Evolutionary conservation across 768 basidiomycete species (phyloP), one percentile per base, ranked within the genome.

Genomic region (Russula sp.): DNA sequence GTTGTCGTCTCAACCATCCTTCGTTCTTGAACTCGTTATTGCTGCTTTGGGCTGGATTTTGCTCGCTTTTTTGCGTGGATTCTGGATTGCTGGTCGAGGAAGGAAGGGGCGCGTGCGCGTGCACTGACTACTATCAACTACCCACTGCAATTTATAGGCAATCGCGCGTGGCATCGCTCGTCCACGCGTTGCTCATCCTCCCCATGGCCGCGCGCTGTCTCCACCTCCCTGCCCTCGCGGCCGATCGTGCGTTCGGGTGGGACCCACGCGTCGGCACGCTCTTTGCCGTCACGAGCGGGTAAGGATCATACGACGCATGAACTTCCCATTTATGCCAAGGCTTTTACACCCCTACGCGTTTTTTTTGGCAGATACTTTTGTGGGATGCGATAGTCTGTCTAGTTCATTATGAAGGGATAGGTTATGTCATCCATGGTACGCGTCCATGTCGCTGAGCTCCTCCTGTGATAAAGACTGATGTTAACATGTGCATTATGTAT

Each of bases 341-440:
- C n/a, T 16, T 44, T 42, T 16, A 36, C 48, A 48, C 30, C 26
- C 38, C 28, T 52, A 22, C 13, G 57, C 34, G 44, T n/a, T 22
- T n/a, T 22, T 28, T 28, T 51, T 20, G 24, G 3, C 69, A 89
- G 86, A 6, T 88, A 88, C 71, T 96, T 73, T 67, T 94, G 22
- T 96, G 93, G 93, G 93, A 96, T 71, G 80, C 81, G 0, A 62
- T 90, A 30, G 90, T 92, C 73, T 83, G 85, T 8, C 74, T 87
- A 26, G 59, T 88, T 57, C 85, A 91, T 73, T 89, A 82, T 69
- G 79, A 81, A 55, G 87, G 89, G 62, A 56, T 85, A 5, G 92
- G 89, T 9, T 93, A 93, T 68, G 83, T 93, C 1, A 67, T 87
- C 18, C 93, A 96, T 70, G 93, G 91, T 77, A 69, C 53, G 78